A percentile compares a stretch with the other conserved stretches of the same genome.
Evolutionary conservation across 192 early-diverging fungal species (phyloP).

Genomic region (Allomyces javanicus): DNA sequence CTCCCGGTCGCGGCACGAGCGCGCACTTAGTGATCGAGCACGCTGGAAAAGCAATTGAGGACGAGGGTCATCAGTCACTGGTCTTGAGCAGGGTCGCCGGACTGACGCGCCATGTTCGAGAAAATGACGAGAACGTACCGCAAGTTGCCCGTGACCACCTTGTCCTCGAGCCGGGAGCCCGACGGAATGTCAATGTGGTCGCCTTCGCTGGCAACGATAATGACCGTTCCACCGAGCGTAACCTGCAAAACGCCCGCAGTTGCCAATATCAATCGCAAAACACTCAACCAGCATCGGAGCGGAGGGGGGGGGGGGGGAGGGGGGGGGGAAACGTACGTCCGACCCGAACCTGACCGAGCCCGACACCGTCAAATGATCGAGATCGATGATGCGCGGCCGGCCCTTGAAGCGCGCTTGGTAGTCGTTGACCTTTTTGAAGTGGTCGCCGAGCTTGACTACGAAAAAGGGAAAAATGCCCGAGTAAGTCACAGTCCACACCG

Average conservation of each 20-base stretch:
- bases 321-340: slow-evolving; percentile 21
- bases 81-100: no score
- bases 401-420: slow-evolving; percentile 79
- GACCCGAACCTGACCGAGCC: slow-evolving; percentile 96
- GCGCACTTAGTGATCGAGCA: no score
- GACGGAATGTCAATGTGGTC: slow-evolving; percentile 91
- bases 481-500: no score
- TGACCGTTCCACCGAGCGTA: slow-evolving; percentile 80
- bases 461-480: no score
- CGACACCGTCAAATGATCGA: slow-evolving; percentile 95
- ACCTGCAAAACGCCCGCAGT: slow-evolving; percentile 7
- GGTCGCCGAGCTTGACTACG: slow-evolving; percentile 87
- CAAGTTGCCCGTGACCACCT: slow-evolving; percentile 92
- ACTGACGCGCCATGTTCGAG: no score
- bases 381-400: slow-evolving; percentile 85
- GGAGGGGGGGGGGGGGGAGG: no score
- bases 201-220: slow-evolving; percentile 96
- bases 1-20: no score
- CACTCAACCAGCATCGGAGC: no score
- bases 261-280: no score
- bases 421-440: slow-evolving; percentile 91
- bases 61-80: no score
- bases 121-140: slow-evolving; percentile 12
- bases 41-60: no score
- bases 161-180: slow-evolving; percentile 86